These are phyloP conservation scores for Pythium brachiatum DNA, from an alignment of 352 stramenopile genomes.

Conservation along the genomic window DNA sequence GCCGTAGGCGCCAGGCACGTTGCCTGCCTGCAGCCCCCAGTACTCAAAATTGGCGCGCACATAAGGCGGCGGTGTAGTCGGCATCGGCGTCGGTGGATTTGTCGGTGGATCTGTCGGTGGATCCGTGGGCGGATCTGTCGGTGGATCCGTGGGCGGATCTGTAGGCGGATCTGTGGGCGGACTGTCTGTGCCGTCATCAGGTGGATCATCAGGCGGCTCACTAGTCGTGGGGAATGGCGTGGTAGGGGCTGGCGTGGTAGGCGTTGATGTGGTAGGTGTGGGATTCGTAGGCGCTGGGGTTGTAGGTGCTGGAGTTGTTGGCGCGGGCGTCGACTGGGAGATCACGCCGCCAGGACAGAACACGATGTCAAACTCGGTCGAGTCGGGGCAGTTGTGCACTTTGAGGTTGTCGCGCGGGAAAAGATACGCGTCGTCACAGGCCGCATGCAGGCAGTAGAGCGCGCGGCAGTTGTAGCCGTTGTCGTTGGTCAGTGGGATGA, in stretches of 20 bases:
- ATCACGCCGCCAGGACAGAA: constrained; percentile 31
- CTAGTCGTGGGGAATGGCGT: background rate
- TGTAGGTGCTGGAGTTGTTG: background rate
- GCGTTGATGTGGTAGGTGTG: background rate
- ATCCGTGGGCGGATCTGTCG: background rate
- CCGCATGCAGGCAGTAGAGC: constrained; percentile 27
- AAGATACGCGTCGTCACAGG: constrained; percentile 30
- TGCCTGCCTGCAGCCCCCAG: constrained; percentile 16
- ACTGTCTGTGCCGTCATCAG: background rate
- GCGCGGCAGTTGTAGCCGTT: constrained; percentile 32
- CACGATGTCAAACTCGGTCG: constrained; percentile 34
- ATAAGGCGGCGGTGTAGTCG: background rate
- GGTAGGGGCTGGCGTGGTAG: background rate
- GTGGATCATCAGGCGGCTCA: background rate
- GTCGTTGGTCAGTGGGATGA: constrained; percentile 28
- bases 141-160: background rate
- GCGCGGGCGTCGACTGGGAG: background rate
- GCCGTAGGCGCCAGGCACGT: constrained; percentile 19
- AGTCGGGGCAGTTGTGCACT: constrained; percentile 29
- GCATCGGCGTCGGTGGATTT: background rate
- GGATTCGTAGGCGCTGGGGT: background rate
- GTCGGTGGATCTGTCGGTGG: background rate
- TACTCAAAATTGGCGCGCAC: constrained; percentile 19
- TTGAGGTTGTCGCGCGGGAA: constrained; percentile 35
- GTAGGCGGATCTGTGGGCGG: background rate